Conservation (phyloP, 306 rosid genomes). For the Abrus pulchellus region DNA sequence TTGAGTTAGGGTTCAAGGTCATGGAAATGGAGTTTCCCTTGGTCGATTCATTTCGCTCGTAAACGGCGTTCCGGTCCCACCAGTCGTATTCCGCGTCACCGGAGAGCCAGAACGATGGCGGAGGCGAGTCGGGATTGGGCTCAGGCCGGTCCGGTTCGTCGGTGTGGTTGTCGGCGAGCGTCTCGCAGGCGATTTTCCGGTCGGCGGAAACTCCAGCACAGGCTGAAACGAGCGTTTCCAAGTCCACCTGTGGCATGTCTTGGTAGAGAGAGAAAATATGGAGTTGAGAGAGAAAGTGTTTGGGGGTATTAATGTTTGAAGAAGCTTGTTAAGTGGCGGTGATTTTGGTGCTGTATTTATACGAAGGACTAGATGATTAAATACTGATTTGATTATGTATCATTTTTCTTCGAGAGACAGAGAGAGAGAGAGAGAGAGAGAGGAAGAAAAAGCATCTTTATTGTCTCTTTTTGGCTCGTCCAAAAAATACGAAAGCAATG, state of each 20-base stretch:
- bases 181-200: constrained; percentile 72
- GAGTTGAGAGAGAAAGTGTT: neutral
- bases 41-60: constrained; percentile 78
- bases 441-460: neutral
- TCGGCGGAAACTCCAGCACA: constrained; percentile 74
- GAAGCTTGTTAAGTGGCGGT: constrained; percentile 32
- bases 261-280: constrained; percentile 15
- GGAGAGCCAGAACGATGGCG: constrained; percentile 91
- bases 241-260: constrained; percentile 83
- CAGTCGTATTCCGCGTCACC: constrained; percentile 87
- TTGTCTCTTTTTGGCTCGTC: neutral
- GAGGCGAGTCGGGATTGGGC: constrained; percentile 68
- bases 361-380: neutral
- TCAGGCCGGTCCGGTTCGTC: neutral
- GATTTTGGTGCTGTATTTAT: constrained; percentile 36
- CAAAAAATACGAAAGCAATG: constrained; percentile 50
- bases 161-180: constrained; percentile 49
- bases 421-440: neutral
- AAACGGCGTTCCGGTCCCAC: constrained; percentile 88
- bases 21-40: constrained; percentile 66
- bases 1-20: constrained; percentile 60
- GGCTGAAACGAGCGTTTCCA: constrained; percentile 80
- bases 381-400: neutral
- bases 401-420: constrained; percentile 42
- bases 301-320: neutral